Evolutionary conservation across 176 grass and related monocot genomes (phyloP).

Genomic region (Lolium rigidum): DNA sequence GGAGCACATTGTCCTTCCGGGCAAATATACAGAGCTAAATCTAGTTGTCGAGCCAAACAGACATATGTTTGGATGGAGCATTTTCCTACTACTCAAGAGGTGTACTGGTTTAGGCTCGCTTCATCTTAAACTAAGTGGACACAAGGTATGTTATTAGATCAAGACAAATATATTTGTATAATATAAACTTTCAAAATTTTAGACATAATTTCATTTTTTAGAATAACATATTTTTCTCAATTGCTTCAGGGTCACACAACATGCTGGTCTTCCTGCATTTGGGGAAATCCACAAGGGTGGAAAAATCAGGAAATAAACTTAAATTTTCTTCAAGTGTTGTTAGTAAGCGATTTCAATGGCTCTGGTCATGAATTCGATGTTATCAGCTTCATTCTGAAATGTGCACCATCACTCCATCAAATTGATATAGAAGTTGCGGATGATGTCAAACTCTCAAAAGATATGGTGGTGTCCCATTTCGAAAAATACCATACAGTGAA

Average conservation of each 20-base stretch:
- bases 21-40: not conserved
- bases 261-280: not conserved
- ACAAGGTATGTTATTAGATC: not conserved
- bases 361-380: not conserved
- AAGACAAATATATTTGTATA: too few relatives aligned
- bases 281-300: not conserved
- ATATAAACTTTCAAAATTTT: not conserved
- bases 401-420: not conserved
- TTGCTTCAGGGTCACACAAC: not conserved
- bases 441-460: not conserved
- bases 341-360: not conserved
- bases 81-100: not conserved
- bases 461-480: not conserved
- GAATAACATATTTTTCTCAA: not conserved
- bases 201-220: not conserved
- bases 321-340: not conserved
- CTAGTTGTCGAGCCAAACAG: not conserved
- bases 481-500: not conserved
- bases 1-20: not conserved
- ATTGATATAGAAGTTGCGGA: not conserved
- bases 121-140: not conserved
- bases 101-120: not conserved
- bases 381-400: not conserved
- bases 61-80: constrained; percentile 1
- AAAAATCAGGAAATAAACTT: not conserved